These are phyloP conservation scores for Syncephalastrum racemosum DNA, from an alignment of 371 early-diverging fungal species.

Conservation along the genomic window DNA sequence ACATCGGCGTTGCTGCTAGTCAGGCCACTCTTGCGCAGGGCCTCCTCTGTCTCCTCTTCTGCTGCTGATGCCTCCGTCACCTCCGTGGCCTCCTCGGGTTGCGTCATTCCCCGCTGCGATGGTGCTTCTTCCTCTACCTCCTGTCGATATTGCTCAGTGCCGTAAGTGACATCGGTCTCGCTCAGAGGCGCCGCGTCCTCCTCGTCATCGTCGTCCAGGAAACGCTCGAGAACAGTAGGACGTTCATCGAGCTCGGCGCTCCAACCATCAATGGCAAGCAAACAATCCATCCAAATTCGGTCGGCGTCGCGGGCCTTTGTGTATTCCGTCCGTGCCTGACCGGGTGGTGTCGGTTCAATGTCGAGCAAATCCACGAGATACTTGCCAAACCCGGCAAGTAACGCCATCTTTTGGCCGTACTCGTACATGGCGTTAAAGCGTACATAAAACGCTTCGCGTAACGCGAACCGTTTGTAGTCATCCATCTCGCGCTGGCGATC, in stretches of 20 bases:
- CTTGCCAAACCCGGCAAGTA: conserved; percentile 47
- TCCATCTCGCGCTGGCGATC: conserved; percentile 37
- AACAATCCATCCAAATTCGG: conserved; percentile 37
- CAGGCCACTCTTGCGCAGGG: too few relatives aligned
- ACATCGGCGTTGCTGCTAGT: too few relatives aligned
- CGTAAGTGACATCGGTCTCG: conserved; percentile 2
- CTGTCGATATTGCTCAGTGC: too few relatives aligned
- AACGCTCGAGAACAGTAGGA: conserved; percentile 21
- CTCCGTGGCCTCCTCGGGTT: too few relatives aligned
- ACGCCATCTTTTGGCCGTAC: conserved; percentile 39
- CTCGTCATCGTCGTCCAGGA: not conserved
- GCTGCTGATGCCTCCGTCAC: too few relatives aligned
- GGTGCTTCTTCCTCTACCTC: too few relatives aligned
- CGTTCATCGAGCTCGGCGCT: conserved; percentile 37
- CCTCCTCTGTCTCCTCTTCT: too few relatives aligned
- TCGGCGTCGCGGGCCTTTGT: conserved; percentile 31
- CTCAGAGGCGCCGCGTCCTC: conserved; percentile 12
- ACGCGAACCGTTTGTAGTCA: conserved; percentile 47
- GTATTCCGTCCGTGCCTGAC: conserved; percentile 21
- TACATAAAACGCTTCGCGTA: conserved; percentile 47
- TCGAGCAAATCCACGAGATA: conserved; percentile 44
- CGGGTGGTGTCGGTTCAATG: conserved; percentile 30
- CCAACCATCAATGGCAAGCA: conserved; percentile 43
- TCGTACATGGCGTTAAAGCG: conserved; percentile 46
- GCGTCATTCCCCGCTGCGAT: too few relatives aligned